A percentile compares a stretch with the other conserved stretches of the same genome.
Evolutionary conservation across 768 basidiomycete species (phyloP).

Genomic region (Leucocoprinus leucothites): DNA sequence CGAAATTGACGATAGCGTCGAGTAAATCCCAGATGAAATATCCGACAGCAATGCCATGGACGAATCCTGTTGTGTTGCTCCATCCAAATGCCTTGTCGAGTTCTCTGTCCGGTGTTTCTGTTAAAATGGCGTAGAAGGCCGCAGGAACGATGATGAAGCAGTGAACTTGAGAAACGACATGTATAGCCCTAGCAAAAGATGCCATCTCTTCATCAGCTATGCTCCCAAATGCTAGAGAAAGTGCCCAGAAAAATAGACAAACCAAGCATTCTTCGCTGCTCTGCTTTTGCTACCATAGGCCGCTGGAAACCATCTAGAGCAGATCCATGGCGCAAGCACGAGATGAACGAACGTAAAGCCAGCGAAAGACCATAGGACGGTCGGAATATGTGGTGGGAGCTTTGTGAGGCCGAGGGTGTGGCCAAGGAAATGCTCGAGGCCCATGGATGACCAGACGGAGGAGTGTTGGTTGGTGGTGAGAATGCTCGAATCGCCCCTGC

Average conservation of each 20-base stretch:
- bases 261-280: slow-evolving; percentile 62
- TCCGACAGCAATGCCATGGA: slow-evolving; percentile 68
- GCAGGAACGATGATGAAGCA: slow-evolving; percentile 65
- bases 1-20: slow-evolving; percentile 66
- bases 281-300: slow-evolving; percentile 46
- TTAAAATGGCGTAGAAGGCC: slow-evolving; percentile 47
- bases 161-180: slow-evolving; percentile 71
- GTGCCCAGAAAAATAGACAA: slow-evolving; percentile 15
- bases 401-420: slow-evolving; percentile 47
- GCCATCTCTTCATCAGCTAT: background rate
- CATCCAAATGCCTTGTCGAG: slow-evolving; percentile 78
- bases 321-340: slow-evolving; percentile 53
- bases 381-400: slow-evolving; percentile 53
- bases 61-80: slow-evolving; percentile 51
- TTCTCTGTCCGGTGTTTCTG: slow-evolving; percentile 38
- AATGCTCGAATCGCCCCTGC: background rate
- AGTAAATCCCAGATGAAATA: slow-evolving; percentile 86
- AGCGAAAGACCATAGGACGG: slow-evolving; percentile 50
- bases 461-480: background rate
- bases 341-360: slow-evolving; percentile 59
- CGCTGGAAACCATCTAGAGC: slow-evolving; percentile 41
- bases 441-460: slow-evolving; percentile 1
- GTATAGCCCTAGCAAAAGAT: slow-evolving; percentile 52
- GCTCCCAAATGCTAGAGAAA: too few relatives aligned
- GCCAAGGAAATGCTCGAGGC: slow-evolving; percentile 23